phyloP scores from a whole-genome alignment of 495 filamentous ascomycete genomes.

The Penicillium robsamsonii region DNA sequence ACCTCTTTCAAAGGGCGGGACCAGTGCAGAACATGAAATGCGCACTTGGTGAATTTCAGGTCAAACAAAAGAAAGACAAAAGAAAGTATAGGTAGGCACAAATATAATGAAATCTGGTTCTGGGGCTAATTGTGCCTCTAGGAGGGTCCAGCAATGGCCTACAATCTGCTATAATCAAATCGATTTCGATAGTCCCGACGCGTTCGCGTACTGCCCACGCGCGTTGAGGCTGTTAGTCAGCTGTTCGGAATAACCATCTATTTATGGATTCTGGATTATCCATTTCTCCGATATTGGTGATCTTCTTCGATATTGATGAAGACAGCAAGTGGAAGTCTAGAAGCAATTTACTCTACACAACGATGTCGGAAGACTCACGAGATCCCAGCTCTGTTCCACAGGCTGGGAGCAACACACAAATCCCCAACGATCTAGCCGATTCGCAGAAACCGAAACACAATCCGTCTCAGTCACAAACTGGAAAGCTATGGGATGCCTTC shows the following conservation, averaged over 20 bases:
- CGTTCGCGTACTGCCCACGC: conserved; percentile 37
- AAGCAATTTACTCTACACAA: conserved; percentile 14
- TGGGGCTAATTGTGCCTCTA: conserved; percentile 15
- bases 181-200: conserved; percentile 31
- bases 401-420: conserved; percentile 19
- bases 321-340: conserved; percentile 1
- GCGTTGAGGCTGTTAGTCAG: conserved; percentile 28
- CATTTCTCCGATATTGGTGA: conserved; percentile 19
- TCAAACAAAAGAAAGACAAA: conserved; percentile 2
- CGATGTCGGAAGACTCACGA: conserved; percentile 57
- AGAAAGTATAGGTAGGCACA: neutral
- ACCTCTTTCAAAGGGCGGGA: conserved; percentile 13
- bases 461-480: conserved; percentile 45
- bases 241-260: conserved; percentile 34
- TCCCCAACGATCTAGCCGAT: conserved; percentile 21
- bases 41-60: conserved; percentile 4
- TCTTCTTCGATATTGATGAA: conserved; percentile 4
- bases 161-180: conserved; percentile 23
- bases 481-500: conserved; percentile 53
- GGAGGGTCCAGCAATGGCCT: conserved; percentile 19
- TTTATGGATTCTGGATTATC: conserved; percentile 19
- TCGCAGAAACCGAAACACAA: conserved; percentile 41
- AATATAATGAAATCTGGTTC: conserved; percentile 7
- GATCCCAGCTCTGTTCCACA: conserved; percentile 24
- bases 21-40: conserved; percentile 30